Evolutionary conservation across 116 monocot genomes (phyloP), one percentile per base, ranked within the genome.

Genomic region (Posidonia oceanica): DNA sequence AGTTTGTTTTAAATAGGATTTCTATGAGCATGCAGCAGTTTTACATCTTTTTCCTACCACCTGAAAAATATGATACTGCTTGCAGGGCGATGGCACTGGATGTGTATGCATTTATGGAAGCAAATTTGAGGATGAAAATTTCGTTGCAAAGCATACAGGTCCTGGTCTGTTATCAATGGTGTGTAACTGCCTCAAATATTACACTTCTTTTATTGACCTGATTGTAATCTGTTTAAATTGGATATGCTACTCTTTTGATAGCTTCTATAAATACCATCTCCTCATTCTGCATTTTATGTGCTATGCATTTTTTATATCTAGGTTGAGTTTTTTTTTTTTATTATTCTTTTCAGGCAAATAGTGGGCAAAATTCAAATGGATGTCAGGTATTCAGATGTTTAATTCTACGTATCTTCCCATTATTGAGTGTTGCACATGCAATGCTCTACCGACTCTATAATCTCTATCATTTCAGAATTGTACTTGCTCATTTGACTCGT

Each of bases 61-160:
- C 71, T 16, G 42, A 16, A 39, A 71, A 38, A 51, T 54, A 15
- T 75, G 29, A 38, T 57, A 6, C 52, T 75, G 23, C 74, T 70
- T 77, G 15, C 69, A 97, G 97, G 91, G 89, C 59, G 97, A 97
- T 85, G 97, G 97, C 14, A 92, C 87, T 84, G 97, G 97, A 69
- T 97, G 92, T 75, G 74, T 83, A 52, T 75, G 87, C 76, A 97
- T 97, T 22, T 96, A 96, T 77, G 96, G 96, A 16, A 91, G 83
- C 61, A 96, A 91, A 75, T 91, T 96, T 76, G 96, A 96, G 52
- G 96, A 96, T 82, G 96, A 96, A 79, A 96, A 96, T 79, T 96
- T 96, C 64, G 83, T 81, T 68, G 91, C 96, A 78, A 96, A 91
- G 80, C 96, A 96, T 78, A 96, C 96, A 10, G 96, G 96, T 29